Evolutionary conservation across 768 basidiomycete species (phyloP).

Genomic region (Trametes cinnabarina): DNA sequence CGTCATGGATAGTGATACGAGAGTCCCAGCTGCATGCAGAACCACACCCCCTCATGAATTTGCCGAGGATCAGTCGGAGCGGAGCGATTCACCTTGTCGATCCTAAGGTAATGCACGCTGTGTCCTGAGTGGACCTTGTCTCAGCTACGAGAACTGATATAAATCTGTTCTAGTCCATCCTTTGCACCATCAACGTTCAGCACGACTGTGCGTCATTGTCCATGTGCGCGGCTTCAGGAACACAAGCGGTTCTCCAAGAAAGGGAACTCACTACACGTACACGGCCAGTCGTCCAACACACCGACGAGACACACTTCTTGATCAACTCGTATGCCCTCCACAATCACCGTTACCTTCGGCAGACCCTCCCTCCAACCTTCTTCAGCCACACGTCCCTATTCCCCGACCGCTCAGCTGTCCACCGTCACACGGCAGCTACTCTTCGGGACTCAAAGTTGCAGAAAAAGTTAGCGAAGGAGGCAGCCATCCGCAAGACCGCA

Average conservation of each 20-base stretch:
- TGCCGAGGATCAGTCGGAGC: background rate
- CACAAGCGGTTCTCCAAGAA: background rate
- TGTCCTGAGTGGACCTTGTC: background rate
- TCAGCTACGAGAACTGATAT: background rate
- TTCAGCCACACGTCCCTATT: background rate
- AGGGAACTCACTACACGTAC: background rate
- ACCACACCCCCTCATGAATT: background rate
- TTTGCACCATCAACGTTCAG: conserved; percentile 9
- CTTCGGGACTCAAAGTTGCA: conserved; percentile 15
- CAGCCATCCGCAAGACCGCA: conserved; percentile 1
- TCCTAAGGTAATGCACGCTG: background rate
- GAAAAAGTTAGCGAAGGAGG: conserved; percentile 17
- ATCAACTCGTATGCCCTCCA: conserved; percentile 7
- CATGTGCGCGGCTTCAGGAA: background rate
- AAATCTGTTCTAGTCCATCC: background rate
- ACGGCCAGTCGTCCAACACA: background rate
- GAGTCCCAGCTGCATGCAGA: background rate
- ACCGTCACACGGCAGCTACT: conserved; percentile 1
- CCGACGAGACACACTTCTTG: background rate
- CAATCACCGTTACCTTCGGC: background rate
- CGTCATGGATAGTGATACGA: background rate
- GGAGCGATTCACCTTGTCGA: background rate
- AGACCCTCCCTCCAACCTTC: background rate
- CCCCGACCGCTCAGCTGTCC: background rate
- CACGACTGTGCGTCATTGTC: conserved; percentile 7